Conservation (phyloP, 2,329 filamentous ascomycete species). For the Fusarium odoratissimum region DNA sequence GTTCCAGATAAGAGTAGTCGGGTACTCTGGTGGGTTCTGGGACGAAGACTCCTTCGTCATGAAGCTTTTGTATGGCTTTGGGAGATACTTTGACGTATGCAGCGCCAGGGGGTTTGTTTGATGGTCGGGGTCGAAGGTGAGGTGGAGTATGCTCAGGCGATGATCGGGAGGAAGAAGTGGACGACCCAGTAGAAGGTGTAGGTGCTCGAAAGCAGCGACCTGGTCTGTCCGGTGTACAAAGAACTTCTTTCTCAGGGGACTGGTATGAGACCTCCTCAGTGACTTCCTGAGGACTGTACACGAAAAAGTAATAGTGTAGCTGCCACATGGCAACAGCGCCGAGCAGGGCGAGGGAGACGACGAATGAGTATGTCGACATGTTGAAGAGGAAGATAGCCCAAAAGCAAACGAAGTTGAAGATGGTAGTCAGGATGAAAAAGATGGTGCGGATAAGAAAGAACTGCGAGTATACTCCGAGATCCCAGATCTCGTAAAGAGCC, state of each 20-base stretch:
- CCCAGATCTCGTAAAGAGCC: neutral
- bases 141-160: neutral
- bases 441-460: neutral
- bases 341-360: neutral
- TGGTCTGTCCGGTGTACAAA: neutral
- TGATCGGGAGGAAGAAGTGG: neutral
- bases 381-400: neutral
- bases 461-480: neutral
- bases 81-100: slow-evolving; percentile 28
- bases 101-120: slow-evolving; percentile 23
- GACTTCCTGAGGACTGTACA: neutral
- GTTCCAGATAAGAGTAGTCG: slow-evolving; percentile 6
- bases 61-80: slow-evolving; percentile 22
- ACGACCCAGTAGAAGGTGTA: slow-evolving; percentile 9
- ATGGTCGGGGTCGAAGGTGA: neutral
- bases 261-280: neutral
- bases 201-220: neutral
- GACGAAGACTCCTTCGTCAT: neutral
- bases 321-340: slow-evolving; percentile 8
- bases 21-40: slow-evolving; percentile 7
- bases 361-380: slow-evolving; percentile 9
- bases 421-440: neutral
- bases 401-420: slow-evolving; percentile 3
- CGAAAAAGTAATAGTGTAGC: slow-evolving; percentile 11
- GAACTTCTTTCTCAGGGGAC: neutral